Evolutionary conservation across 352 stramenopile genomes (phyloP), one percentile per base, ranked within the genome.

Genomic region (Pythium aristosporum): DNA sequence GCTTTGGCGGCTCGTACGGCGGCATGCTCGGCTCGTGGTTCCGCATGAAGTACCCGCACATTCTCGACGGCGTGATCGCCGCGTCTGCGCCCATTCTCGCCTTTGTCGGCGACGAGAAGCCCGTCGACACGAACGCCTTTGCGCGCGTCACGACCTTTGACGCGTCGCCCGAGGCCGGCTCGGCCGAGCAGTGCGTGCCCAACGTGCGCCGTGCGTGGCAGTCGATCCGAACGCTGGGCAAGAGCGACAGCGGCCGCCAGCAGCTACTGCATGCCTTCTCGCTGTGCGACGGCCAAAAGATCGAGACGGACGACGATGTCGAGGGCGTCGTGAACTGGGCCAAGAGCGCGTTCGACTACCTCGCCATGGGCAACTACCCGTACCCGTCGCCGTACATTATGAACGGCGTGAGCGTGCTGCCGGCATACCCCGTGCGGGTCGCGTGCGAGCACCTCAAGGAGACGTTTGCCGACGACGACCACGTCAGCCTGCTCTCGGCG

Each of bases 341-440:
- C 48, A 87, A 88, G 61, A 82, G 74, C 9, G 85, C 89, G 9
- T 98, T 91, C 59, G 94, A 95, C 75, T 94, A 89, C 75, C 80
- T 99, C 78, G 93, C 94, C 16, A 98, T 98, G 89, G 96, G 95
- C 36, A 97, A 98, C 74, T 99, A 96, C 72, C 96, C 96, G 10
- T 99, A 98, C 75, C 86, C 94, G 23, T 97, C 88, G n/a, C 84
- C 79, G 12, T 99, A 98, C 75, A 97, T 99, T 63, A 85, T 94
- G 68, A 96, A 96, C 43, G 89, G 88, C 28, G 55, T 75, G 43
- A 88, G 77, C 49, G 73, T 87, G n/a, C 68, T 98, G 43, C 95
- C 93, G 1, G 76, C 95, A 13, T 98, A 87, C 75, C 95, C 95
- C 7, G 70, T 98, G 42, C 91, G 91, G 37, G 83, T 81, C 9